Evolutionary conservation across 192 early-diverging fungal genomes (phyloP).

Genomic region (Umbelopsis isabellina): DNA sequence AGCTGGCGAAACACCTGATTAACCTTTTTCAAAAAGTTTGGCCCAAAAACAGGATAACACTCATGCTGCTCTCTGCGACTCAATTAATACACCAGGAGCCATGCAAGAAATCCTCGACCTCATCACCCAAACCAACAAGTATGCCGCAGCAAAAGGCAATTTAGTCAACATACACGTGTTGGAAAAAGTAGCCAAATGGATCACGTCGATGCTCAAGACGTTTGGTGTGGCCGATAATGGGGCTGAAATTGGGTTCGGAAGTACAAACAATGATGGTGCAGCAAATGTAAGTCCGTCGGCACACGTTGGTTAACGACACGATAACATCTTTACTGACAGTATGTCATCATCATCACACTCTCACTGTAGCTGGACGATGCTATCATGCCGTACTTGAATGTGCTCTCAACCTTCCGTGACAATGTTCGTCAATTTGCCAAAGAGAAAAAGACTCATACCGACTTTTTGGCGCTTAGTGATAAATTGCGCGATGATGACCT

Average conservation of each 20-base stretch:
- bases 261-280: constrained; percentile 36
- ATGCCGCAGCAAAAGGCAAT: constrained; percentile 64
- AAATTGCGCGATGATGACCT: constrained; percentile 87
- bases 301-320: constrained; percentile 4
- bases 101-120: constrained; percentile 82
- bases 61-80: constrained; percentile 89
- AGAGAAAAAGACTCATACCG: constrained; percentile 48
- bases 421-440: constrained; percentile 76
- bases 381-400: constrained; percentile 78
- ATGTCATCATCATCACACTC: neutral
- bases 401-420: constrained; percentile 89
- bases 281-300: constrained; percentile 38
- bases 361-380: constrained; percentile 55
- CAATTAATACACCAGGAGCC: constrained; percentile 86
- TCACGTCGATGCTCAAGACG: constrained; percentile 75
- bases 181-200: constrained; percentile 77
- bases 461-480: constrained; percentile 81
- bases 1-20: neutral
- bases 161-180: constrained; percentile 71
- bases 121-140: constrained; percentile 79
- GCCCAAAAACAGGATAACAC: constrained; percentile 68
- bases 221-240: constrained; percentile 82
- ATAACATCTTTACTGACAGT: neutral
- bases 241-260: constrained; percentile 71
- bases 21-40: constrained; percentile 45